Percentiles rank a stretch among this genome's conserved stretches.
Conservation (phyloP, 2,329 filamentous ascomycete genomes). For the Colletotrichum shisoi region DNA sequence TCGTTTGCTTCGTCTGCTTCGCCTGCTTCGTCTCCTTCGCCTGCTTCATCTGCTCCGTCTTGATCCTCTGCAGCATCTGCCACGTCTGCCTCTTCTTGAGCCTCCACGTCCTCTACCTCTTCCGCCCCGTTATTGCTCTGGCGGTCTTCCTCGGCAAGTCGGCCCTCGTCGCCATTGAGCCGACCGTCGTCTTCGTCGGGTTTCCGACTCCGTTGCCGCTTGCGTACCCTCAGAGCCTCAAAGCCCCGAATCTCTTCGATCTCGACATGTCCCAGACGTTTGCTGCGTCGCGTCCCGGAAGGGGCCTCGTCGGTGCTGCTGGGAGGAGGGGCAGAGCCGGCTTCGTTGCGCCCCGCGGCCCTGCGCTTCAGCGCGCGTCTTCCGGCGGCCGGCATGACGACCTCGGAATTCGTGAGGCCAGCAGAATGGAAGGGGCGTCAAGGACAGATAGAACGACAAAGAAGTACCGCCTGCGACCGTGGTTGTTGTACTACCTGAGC, state of each 20-base stretch:
- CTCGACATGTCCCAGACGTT: conserved; percentile 15
- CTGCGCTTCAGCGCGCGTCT: too few relatives aligned
- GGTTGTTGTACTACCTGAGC: background rate
- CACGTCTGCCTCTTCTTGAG: too few relatives aligned
- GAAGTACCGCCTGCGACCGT: background rate
- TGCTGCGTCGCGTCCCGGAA: conserved; percentile 18
- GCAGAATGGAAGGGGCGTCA: background rate
- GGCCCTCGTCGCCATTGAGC: too few relatives aligned
- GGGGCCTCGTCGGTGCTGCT: background rate
- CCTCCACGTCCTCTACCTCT: too few relatives aligned
- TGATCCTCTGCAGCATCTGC: too few relatives aligned
- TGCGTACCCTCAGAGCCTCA: conserved; percentile 1
- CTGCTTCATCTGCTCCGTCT: too few relatives aligned
- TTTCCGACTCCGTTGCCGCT: background rate
- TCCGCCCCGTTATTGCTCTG: too few relatives aligned
- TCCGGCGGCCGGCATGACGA: conserved; percentile 4
- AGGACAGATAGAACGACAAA: background rate
- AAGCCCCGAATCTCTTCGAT: background rate
- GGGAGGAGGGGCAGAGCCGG: background rate
- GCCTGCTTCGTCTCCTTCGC: too few relatives aligned
- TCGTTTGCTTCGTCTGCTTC: too few relatives aligned
- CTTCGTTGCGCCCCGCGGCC: background rate
- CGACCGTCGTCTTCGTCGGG: background rate
- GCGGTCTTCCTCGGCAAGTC: too few relatives aligned
- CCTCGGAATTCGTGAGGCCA: background rate